Conservation (phyloP, 1,284 basidiomycete species). For the Marasmius tenuissimus region DNA sequence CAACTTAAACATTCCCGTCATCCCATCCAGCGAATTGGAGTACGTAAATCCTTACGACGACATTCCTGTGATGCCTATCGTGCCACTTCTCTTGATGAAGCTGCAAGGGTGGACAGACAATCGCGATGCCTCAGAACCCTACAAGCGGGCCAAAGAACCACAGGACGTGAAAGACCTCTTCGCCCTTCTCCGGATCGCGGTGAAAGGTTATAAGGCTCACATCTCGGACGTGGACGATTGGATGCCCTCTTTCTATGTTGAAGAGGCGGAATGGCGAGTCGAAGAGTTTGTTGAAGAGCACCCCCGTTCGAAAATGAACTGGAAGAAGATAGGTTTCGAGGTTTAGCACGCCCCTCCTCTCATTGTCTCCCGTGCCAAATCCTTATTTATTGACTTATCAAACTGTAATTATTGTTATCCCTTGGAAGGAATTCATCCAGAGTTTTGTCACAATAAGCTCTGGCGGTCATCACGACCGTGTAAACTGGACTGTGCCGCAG, state of each 20-base stretch:
- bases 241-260: background rate
- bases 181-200: background rate
- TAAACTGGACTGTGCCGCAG: too few relatives aligned
- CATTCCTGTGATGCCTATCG: conserved; percentile 29
- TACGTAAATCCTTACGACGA: conserved; percentile 6
- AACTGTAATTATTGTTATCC: too few relatives aligned
- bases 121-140: conserved; percentile 18
- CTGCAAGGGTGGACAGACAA: conserved; percentile 35
- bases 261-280: background rate
- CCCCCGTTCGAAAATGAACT: background rate
- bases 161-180: conserved; percentile 16
- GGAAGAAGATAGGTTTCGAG: background rate
- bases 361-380: too few relatives aligned
- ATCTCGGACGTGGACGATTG: background rate
- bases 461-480: too few relatives aligned
- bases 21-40: conserved; percentile 20
- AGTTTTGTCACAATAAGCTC: too few relatives aligned
- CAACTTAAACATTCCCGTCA: conserved; percentile 26
- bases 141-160: conserved; percentile 27
- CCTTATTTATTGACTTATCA: too few relatives aligned
- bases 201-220: background rate
- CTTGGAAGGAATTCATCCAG: too few relatives aligned
- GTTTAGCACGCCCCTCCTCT: background rate
- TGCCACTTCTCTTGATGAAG: conserved; percentile 30
- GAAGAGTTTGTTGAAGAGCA: background rate